These are phyloP conservation scores for Endoconidiophora laricicola DNA, from an alignment of 2,329 filamentous ascomycete species.

Conservation along the genomic window DNA sequence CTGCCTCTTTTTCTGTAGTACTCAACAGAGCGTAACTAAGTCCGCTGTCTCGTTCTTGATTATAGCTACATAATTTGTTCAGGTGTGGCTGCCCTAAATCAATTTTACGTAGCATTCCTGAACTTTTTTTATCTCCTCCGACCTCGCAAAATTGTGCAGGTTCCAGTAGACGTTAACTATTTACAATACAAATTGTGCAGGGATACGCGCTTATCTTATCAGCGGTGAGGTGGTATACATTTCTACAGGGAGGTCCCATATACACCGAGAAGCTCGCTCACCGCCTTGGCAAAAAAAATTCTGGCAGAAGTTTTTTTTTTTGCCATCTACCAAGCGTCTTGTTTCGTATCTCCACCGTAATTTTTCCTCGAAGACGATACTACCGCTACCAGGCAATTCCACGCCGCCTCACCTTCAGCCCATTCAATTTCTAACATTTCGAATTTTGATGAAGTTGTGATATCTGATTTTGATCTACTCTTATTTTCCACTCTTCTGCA, in stretches of 20 bases:
- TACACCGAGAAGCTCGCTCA: conserved; percentile 3
- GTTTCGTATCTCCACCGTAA: conserved; percentile 10
- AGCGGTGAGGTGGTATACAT: background rate
- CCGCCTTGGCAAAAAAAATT: conserved; percentile 12
- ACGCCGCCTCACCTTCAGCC: background rate
- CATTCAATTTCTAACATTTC: background rate
- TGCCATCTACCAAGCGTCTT: conserved; percentile 2
- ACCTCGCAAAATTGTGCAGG: no score
- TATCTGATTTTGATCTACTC: background rate
- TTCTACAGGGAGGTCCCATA: background rate
- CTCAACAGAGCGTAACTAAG: no score
- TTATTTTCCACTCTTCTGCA: background rate
- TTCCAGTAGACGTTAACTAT: no score
- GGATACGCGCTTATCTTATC: background rate
- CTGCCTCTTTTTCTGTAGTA: no score
- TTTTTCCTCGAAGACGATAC: no score
- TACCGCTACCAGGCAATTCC: no score
- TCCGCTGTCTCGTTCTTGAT: no score
- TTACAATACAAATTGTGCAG: no score
- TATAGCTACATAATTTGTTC: no score
- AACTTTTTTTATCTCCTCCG: no score
- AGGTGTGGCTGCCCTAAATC: no score
- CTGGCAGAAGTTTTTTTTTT: conserved; percentile 9
- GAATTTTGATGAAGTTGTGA: background rate
- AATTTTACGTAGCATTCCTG: no score